These are phyloP conservation scores for Agarophyton chilense DNA, from an alignment of 23 red algal genomes.

Conservation along the genomic window DNA sequence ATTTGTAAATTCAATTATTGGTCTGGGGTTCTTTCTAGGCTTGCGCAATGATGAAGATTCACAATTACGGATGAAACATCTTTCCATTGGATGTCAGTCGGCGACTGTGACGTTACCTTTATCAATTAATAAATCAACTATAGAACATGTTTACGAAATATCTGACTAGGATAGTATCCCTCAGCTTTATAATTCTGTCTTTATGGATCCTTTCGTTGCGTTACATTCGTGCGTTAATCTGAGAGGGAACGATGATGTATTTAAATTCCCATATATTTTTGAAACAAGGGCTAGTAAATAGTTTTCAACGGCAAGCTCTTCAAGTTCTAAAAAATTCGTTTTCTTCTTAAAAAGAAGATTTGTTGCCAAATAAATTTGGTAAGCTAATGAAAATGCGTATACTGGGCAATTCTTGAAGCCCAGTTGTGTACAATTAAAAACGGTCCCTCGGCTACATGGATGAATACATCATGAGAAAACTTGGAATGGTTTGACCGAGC, in stretches of 20 bases:
- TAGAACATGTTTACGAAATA: background rate
- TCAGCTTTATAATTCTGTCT: background rate
- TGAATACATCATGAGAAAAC: too few species aligned
- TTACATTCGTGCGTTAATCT: background rate
- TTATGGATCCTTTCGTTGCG: conserved; percentile 36
- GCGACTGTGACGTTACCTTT: background rate
- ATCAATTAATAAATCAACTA: background rate
- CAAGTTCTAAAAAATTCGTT: background rate
- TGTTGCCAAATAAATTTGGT: background rate
- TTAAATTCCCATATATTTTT: background rate
- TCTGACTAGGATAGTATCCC: background rate
- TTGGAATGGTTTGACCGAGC: too few species aligned
- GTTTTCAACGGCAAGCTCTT: background rate
- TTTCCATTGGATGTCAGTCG: background rate
- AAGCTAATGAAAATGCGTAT: background rate
- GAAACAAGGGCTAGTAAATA: too few species aligned
- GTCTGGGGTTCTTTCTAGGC: background rate
- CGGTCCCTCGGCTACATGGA: background rate
- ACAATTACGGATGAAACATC: background rate
- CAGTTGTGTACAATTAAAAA: background rate
- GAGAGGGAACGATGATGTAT: background rate
- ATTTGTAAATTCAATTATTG: background rate
- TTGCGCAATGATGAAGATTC: background rate
- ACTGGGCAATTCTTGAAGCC: background rate
- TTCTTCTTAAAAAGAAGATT: background rate